Evolutionary conservation across 495 filamentous ascomycete species (phyloP).

Genomic region (Podospora pseudocomata): DNA sequence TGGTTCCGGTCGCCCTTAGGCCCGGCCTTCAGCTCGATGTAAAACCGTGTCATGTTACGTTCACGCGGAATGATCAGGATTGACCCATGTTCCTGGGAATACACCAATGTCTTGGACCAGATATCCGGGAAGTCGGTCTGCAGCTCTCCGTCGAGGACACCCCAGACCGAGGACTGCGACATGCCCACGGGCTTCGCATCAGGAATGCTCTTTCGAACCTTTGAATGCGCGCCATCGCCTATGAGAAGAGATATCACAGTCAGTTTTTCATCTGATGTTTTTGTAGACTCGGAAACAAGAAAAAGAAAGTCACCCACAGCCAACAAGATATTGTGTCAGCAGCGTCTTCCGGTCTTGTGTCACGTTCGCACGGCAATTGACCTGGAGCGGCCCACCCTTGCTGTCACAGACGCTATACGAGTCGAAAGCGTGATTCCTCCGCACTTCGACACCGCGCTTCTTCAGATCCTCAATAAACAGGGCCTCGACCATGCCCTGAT

Average conservation of each 20-base stretch:
- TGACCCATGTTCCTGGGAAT: slow-evolving; percentile 56
- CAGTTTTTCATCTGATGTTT: slow-evolving; percentile 13
- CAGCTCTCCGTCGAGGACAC: slow-evolving; percentile 64
- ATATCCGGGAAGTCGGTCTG: slow-evolving; percentile 67
- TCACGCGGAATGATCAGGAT: slow-evolving; percentile 68
- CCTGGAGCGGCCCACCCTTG: slow-evolving; percentile 38
- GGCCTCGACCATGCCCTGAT: slow-evolving; percentile 71
- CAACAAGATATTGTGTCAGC: slow-evolving; percentile 50
- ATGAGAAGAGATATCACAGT: slow-evolving; percentile 11
- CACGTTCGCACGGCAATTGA: slow-evolving; percentile 40
- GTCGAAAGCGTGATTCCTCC: slow-evolving; percentile 54
- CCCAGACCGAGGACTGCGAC: slow-evolving; percentile 64
- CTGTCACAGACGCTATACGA: slow-evolving; percentile 45
- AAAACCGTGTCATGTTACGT: slow-evolving; percentile 62
- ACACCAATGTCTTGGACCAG: slow-evolving; percentile 63
- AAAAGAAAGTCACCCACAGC: slow-evolving; percentile 37
- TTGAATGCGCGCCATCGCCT: slow-evolving; percentile 52
- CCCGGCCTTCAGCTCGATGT: slow-evolving; percentile 60
- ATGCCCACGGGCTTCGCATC: slow-evolving; percentile 56
- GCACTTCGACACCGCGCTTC: slow-evolving; percentile 54
- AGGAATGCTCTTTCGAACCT: slow-evolving; percentile 53
- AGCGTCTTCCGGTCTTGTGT: slow-evolving; percentile 42
- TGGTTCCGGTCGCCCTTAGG: slow-evolving; percentile 46
- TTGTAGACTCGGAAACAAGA: not conserved
- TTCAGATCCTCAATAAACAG: slow-evolving; percentile 62